Conservation (phyloP, 371 early-diverging fungal genomes). For the Actinomucor elegans region DNA sequence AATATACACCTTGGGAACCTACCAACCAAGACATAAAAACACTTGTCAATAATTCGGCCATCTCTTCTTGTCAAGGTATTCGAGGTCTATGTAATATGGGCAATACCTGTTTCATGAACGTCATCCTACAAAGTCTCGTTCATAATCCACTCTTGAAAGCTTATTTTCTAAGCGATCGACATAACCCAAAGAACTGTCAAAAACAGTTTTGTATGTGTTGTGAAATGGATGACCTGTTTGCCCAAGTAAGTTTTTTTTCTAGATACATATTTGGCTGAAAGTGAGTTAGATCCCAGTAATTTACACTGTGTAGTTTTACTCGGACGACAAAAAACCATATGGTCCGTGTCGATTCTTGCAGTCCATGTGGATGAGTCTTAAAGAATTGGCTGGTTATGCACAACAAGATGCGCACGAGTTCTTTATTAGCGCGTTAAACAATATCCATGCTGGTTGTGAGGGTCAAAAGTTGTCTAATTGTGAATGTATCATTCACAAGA, state of each 20-base stretch:
- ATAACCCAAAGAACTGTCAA: conserved; percentile 68
- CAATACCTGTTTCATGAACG: conserved; percentile 94
- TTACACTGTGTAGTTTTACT: conserved; percentile 56
- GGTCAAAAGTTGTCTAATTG: conserved; percentile 53
- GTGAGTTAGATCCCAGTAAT: too few relatives aligned
- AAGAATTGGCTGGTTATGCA: conserved; percentile 87
- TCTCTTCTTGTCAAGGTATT: conserved; percentile 68
- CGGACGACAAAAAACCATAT: conserved; percentile 71
- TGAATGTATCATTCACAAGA: conserved; percentile 86
- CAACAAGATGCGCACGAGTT: conserved; percentile 98
- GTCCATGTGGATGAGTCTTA: conserved; percentile 85
- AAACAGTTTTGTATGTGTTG: conserved; percentile 87
- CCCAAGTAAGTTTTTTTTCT: conserved; percentile 58
- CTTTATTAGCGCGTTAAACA: conserved; percentile 86
- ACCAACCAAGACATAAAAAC: conserved; percentile 50
- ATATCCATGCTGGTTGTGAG: conserved; percentile 73
- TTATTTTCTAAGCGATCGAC: conserved; percentile 87
- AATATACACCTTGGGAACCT: conserved; percentile 33
- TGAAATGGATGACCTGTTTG: conserved; percentile 82
- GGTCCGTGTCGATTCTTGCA: conserved; percentile 84
- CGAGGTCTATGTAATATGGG: conserved; percentile 94
- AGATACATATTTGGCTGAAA: too few relatives aligned
- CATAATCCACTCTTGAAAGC: conserved; percentile 89
- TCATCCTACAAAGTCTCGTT: conserved; percentile 86
- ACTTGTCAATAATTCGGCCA: conserved; percentile 47